Conservation (phyloP, 1,284 basidiomycete genomes). For the Cryptococcus deneoformans region DNA sequence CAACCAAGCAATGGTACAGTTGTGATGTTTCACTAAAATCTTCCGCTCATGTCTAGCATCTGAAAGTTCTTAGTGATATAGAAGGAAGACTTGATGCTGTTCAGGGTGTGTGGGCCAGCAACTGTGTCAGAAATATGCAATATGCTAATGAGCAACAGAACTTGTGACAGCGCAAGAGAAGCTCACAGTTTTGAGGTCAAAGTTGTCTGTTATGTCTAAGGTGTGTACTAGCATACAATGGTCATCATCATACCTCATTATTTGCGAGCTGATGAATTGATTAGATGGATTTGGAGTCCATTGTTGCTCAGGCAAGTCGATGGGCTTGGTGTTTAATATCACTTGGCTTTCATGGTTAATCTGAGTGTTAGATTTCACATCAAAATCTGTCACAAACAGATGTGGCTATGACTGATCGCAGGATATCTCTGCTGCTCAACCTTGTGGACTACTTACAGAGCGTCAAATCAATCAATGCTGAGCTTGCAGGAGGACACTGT, state of each 20-base stretch:
- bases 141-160: neutral
- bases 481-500: neutral
- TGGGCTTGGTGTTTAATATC: conserved; percentile 26
- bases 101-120: conserved; percentile 56
- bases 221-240: neutral
- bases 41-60: neutral
- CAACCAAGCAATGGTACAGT: conserved; percentile 70
- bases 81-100: conserved; percentile 80
- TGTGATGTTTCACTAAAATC: neutral
- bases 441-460: conserved; percentile 4
- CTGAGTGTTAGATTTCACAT: conserved; percentile 41
- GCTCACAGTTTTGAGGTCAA: conserved; percentile 3
- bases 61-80: conserved; percentile 60
- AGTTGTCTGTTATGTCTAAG: neutral
- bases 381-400: neutral
- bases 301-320: conserved; percentile 64
- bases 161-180: neutral
- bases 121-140: no score
- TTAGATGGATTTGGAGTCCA: conserved; percentile 79
- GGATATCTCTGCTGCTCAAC: conserved; percentile 10
- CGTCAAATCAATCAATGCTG: neutral
- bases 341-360: conserved; percentile 82
- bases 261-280: neutral
- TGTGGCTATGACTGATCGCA: conserved; percentile 1
- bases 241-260: neutral